A percentile compares a stretch with the other conserved stretches of the same genome.
These are phyloP conservation scores for Globisporangium splendens DNA, from an alignment of 352 stramenopile genomes.

Conservation along the genomic window DNA sequence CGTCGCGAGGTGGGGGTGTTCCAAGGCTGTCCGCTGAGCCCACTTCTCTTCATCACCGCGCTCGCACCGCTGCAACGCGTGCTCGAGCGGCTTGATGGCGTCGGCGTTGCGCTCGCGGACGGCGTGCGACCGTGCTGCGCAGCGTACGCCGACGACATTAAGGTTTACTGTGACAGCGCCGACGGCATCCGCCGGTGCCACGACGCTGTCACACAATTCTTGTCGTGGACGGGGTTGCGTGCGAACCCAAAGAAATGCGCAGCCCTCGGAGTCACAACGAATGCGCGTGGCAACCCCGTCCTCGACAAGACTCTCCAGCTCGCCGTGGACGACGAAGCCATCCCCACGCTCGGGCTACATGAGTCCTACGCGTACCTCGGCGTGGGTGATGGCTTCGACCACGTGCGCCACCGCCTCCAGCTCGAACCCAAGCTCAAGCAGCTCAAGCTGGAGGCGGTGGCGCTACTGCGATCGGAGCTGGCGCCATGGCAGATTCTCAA, in stretches of 20 bases:
- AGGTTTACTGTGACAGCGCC: constrained; percentile 18
- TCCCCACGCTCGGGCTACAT: constrained; percentile 2
- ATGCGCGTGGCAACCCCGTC: too few species aligned
- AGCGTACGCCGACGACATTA: constrained; percentile 21
- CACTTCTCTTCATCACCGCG: constrained; percentile 18
- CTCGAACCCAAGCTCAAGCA: neutral
- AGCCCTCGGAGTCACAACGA: too few species aligned
- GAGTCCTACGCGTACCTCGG: constrained; percentile 14
- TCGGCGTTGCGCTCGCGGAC: too few species aligned
- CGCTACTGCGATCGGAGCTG: neutral
- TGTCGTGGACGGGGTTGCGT: too few species aligned
- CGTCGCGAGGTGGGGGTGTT: constrained; percentile 12
- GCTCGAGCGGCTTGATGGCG: neutral
- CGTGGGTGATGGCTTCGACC: constrained; percentile 14
- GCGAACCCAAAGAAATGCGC: too few species aligned
- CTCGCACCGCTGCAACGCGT: neutral
- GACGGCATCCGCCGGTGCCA: constrained; percentile 15
- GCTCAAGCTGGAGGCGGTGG: neutral
- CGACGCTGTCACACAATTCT: neutral
- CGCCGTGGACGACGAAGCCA: neutral
- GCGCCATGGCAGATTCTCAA: neutral
- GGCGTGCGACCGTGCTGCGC: neutral
- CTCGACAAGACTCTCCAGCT: too few species aligned
- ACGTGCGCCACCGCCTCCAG: constrained; percentile 1
- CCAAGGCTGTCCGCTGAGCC: constrained; percentile 25